Conservation (phyloP, 306 rosid genomes). For the Citrullus amarus region DNA sequence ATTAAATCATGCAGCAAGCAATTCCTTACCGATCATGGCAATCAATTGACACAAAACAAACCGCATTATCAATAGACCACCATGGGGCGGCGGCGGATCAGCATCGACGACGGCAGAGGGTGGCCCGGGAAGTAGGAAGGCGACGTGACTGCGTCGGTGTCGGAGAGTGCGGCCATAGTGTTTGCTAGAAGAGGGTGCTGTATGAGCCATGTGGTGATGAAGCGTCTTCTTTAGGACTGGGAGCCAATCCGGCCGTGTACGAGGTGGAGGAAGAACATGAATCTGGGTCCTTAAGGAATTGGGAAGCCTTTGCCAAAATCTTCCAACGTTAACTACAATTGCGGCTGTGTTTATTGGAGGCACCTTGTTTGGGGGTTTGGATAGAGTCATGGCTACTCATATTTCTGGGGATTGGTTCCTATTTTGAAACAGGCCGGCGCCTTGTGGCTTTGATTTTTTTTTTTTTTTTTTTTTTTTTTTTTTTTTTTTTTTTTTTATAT, state of each 20-base stretch:
- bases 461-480: not conserved
- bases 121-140: not conserved
- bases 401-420: conserved; percentile 60
- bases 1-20: conserved; percentile 45
- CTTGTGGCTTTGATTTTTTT: conserved; percentile 38
- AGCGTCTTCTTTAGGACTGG: conserved; percentile 40
- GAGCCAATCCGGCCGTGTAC: conserved; percentile 39
- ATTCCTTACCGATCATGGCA: conserved; percentile 57
- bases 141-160: conserved; percentile 19
- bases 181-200: conserved; percentile 43
- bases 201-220: conserved; percentile 58
- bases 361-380: conserved; percentile 46
- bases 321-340: conserved; percentile 16
- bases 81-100: not conserved
- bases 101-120: not conserved
- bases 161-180: conserved; percentile 45
- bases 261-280: conserved; percentile 51
- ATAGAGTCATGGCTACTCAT: conserved; percentile 55
- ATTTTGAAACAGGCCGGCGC: conserved; percentile 52
- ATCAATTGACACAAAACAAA: conserved; percentile 6
- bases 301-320: conserved; percentile 11
- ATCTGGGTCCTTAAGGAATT: conserved; percentile 19
- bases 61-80: not conserved
- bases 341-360: conserved; percentile 49
- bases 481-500: too few relatives aligned